A percentile compares a stretch with the other conserved stretches of the same genome.
These are phyloP conservation scores for Adansonia gregorii DNA, from an alignment of 441 rosid genomes.

Conservation along the genomic window DNA sequence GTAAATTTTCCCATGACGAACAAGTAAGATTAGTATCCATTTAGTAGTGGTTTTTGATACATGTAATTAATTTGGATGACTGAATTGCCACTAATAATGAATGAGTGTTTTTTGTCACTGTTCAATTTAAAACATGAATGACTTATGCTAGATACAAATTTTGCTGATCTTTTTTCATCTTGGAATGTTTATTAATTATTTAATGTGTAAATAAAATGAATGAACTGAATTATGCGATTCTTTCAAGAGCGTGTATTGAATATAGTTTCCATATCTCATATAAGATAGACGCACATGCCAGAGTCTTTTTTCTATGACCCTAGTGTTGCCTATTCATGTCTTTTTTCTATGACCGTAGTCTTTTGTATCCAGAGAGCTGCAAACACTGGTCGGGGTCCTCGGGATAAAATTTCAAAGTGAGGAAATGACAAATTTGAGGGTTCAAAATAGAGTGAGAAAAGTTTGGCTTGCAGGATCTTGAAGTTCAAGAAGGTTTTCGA, in stretches of 20 bases:
- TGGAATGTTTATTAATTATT: background rate
- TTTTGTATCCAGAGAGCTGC: constrained; percentile 81
- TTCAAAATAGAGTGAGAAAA: constrained; percentile 42
- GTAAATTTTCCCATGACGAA: constrained; percentile 89
- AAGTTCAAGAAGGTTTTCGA: constrained; percentile 33
- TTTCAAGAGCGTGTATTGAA: background rate
- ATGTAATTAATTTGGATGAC: constrained; percentile 5
- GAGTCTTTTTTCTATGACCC: background rate
- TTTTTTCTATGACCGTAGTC: constrained; percentile 26
- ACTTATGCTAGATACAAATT: background rate
- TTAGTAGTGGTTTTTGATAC: background rate
- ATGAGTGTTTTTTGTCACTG: background rate
- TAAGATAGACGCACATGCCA: background rate
- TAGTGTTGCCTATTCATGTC: constrained; percentile 11
- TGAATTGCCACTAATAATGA: background rate
- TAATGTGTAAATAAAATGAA: background rate
- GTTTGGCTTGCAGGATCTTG: constrained; percentile 30
- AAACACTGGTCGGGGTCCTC: constrained; percentile 87
- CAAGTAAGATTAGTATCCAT: constrained; percentile 52
- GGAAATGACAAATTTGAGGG: constrained; percentile 72
- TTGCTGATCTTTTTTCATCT: background rate
- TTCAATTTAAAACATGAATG: background rate
- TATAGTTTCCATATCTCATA: background rate
- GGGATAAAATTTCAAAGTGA: constrained; percentile 66
- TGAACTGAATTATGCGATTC: background rate